Evolutionary conservation across 2,329 filamentous ascomycete genomes (phyloP).

Genomic region (Pezicula radicicola): DNA sequence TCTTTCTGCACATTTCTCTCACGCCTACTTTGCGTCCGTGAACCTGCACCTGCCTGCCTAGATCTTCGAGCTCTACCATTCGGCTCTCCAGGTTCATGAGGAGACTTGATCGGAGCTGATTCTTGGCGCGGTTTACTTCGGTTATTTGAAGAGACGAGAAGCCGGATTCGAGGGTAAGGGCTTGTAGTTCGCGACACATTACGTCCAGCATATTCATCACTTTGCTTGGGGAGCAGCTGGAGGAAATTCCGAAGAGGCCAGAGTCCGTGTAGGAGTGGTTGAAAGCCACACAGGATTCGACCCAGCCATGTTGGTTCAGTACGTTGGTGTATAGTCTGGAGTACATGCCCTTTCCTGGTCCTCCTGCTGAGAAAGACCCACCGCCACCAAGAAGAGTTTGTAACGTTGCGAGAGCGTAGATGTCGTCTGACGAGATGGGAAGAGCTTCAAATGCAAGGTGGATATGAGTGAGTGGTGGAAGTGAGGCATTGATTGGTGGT

Average conservation of each 20-base stretch:
- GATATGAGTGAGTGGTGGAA: constrained; percentile 84
- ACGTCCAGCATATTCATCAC: constrained; percentile 87
- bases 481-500: constrained; percentile 71
- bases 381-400: constrained; percentile 95
- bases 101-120: constrained; percentile 84
- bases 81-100: constrained; percentile 97
- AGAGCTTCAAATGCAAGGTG: constrained; percentile 95
- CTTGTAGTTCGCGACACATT: constrained; percentile 85
- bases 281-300: constrained; percentile 92
- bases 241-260: constrained; percentile 90
- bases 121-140: constrained; percentile 93
- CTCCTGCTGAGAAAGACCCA: constrained; percentile 93
- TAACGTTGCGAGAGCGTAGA: constrained; percentile 92
- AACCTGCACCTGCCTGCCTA: constrained; percentile 94
- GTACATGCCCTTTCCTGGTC: constrained; percentile 99
- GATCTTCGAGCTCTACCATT: constrained; percentile 96
- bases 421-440: constrained; percentile 85
- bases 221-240: constrained; percentile 76
- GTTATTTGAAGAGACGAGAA: constrained; percentile 67
- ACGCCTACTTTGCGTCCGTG: constrained; percentile 91
- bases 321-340: constrained; percentile 96
- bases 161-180: constrained; percentile 73
- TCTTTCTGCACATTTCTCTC: constrained; percentile 85
- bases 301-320: constrained; percentile 95
- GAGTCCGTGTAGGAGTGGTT: constrained; percentile 97